Evolutionary conservation across 2,329 filamentous ascomycete genomes (phyloP), one percentile per base, ranked within the genome.

Genomic region (Lasiodiplodia gonubiensis): DNA sequence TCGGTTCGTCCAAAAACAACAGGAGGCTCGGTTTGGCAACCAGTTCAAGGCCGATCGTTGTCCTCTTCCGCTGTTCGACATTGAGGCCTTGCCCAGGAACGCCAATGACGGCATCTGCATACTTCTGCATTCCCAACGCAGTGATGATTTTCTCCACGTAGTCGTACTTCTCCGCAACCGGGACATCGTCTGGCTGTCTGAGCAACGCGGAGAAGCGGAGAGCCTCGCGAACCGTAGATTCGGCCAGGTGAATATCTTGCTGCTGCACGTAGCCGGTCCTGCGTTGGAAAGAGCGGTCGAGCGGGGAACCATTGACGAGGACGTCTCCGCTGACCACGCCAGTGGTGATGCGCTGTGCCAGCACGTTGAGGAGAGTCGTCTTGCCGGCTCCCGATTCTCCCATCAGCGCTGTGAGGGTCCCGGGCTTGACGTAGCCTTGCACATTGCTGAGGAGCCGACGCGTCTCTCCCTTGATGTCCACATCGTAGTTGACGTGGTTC

Each of bases 1-100:
- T 84, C 2, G 64, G 88, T 71, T 89, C 87, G 63, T 89, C 87
- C 10, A 89, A 80, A 78, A 89, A 90, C 2, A 90, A 82, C 0
- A 89, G 77, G 0, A 89, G 81, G 69, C 84, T 84, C 0, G 90
- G 90, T 74, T 90, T 88, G 2, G 90, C 89, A 10, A 89, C 90
- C 16, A 92, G 80, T 74, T 92, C 90, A 11, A 92, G 89, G 69
- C 89, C 90, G 68, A 92, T 92, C 0, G 90, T 92, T 10, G 91
- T 80, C 61, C 89, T 83, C 78, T 92, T 92, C 68, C 88, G 84
- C 75, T 92, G 87, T 75, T 91, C 89, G 5, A 92, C 88, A 11
- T 88, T 88, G 14, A 92, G 80, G 11, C 85, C 39, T 18, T 84
- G 84, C 0, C 88, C 88, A 0, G 87, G 86, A 0, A 86, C 81